Base-by-base conservation (phyloP, 2,329 filamentous ascomycete species). In the Fusarium citri region DNA sequence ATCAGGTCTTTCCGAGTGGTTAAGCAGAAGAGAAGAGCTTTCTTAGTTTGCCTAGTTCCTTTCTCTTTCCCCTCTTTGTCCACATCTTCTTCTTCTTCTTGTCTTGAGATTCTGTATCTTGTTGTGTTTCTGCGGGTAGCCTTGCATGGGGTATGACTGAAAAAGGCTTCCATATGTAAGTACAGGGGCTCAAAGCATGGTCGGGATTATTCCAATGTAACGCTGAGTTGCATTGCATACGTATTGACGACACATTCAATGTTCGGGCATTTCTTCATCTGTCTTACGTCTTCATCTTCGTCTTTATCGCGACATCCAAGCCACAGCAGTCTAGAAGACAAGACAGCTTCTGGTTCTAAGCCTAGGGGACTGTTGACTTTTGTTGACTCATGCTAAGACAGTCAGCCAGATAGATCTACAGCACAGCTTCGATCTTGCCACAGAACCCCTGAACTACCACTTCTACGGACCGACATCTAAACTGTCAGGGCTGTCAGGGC, bases 191-290 rank as follows among this genome's bases (percentile, higher is more conserved):
- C 53, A 61, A 56, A 68, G 47, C 67, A 68, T 43, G 66, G 66
- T 41, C 45, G 48, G 30, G 49, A 22, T 50, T 40, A 23, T 43
- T 26, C 28, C 23, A 60, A 69, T 69, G 63, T 49, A 58, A 69
- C 67, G 42, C 68, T 68, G 64, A 64, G 59, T 57, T 68, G 64
- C 64, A 55, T 53, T 42, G 49, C 18, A 53, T 53, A 42, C 23
- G 49, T 68, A 69, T 59, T 64, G 67, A 64, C 63, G 67, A 69
- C 62, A 69, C 57, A 47, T 46, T 45, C 59, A 57, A 40, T 30
- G 59, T 57, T 23, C 51, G 66, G 62, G 22, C 9, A 43, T 53
- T 62, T 69, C 66, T 55, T 42, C 55, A 66, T 66, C 42, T 43
- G 22, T 53, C 26, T 51, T 51, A 40, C 26, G 37, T 37, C 18